Base-by-base conservation (phyloP, 176 grass and related monocot genomes). In the Triticum timopheevii region DNA sequence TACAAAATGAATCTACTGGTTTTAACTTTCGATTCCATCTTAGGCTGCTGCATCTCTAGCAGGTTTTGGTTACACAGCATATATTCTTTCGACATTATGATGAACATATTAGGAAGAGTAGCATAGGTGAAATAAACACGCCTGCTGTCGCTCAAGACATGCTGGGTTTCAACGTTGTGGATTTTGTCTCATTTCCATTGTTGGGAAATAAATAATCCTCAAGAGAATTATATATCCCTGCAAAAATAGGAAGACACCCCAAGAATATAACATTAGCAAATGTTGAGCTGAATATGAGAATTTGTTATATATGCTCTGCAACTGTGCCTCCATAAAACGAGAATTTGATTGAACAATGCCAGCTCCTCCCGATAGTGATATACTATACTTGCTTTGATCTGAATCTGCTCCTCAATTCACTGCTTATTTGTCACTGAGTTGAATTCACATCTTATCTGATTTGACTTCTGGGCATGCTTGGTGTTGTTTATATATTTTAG, bases 141-240 rank as follows among this genome's bases (percentile, higher is more conserved):
- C 44, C 44, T 47, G 44, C 44, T 47, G 44, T 87, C 93, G 89
- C 71, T 89, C 80, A 88, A 98, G 79, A 84, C 93, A 98, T 83
- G 96, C 92, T 70, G 83, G 78, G 79, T 98, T 98, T 10, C 92
- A 98, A 78, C 96, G 95, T 69, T 98, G 93, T 56, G 96, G 96
- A 83, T 98, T 98, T 71, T 93, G 93, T 65, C 63, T 98, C 96
- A 98, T 98, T 90, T 92, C 86, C 96, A 98, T 94, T 62, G 93
- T 91, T 67, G 96, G 96, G 65, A 98, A 98, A 85, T 77, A 98
- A 76, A 47, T 47, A 47, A 13, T 98, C 96, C 78, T 98, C 94
- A 8, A 95, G 91, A 50, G 93, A 95, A 88, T 95, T 98, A 81
- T 98, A 95, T 84, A 47, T 47, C 96, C 96, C 96, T 95, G 78